phyloP scores from a whole-genome alignment of 352 stramenopile species.

The Phytophthora hibernalis region DNA sequence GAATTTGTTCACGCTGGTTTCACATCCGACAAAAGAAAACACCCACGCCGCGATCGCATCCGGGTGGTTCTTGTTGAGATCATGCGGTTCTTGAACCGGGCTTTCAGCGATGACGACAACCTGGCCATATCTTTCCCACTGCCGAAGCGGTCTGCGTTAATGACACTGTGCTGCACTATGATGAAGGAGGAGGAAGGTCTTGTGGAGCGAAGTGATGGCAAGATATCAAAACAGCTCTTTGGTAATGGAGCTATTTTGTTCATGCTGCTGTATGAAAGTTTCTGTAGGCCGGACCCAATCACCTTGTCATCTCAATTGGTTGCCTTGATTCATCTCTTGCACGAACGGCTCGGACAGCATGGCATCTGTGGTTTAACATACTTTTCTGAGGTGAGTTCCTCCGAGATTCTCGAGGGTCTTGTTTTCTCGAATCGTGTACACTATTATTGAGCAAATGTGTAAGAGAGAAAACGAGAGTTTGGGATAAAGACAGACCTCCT shows the following conservation, averaged over 20 bases:
- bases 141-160: conserved; percentile 43
- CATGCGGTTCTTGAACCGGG: conserved; percentile 49
- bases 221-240: conserved; percentile 53
- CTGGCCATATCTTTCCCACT: conserved; percentile 21
- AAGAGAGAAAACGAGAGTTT: conserved; percentile 21
- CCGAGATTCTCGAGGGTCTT: conserved; percentile 22
- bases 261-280: conserved; percentile 47
- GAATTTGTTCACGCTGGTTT: conserved; percentile 40
- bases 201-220: conserved; percentile 51
- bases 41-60: conserved; percentile 53
- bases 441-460: conserved; percentile 42
- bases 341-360: conserved; percentile 52
- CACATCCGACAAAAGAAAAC: conserved; percentile 50
- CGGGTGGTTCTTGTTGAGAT: conserved; percentile 49
- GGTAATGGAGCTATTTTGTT: conserved; percentile 63
- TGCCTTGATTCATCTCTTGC: conserved; percentile 48
- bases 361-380: conserved; percentile 57
- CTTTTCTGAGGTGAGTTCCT: conserved; percentile 21
- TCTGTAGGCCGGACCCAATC: not conserved
- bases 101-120: conserved; percentile 12
- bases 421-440: conserved; percentile 56
- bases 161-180: conserved; percentile 55
- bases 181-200: conserved; percentile 79
- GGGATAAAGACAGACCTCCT: conserved; percentile 6
- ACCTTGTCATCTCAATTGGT: conserved; percentile 21